Evolutionary conservation across 371 early-diverging fungal genomes (phyloP), one percentile per base, ranked within the genome.

Genomic region (Modicella reniformis): DNA sequence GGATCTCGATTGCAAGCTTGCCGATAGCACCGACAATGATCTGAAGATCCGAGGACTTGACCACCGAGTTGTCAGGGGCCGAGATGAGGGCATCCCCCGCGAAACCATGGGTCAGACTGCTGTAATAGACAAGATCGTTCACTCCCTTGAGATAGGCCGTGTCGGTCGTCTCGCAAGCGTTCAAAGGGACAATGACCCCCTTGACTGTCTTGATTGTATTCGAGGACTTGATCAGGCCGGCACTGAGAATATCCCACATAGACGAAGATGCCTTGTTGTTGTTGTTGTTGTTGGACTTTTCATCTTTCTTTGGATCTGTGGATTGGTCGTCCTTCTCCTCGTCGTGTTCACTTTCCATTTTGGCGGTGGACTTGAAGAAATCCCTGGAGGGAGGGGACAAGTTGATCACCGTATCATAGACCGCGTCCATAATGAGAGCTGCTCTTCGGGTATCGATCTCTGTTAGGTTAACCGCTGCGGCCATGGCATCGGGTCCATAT

Each of bases 101-200:
- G 30, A 79, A 34, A 3, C 73, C 79, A 28, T 72, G 73, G 57
- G 70, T 65, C 52, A 79, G 25, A 23, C 66, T 65, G 53, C 62
- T 65, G 56, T 72, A 72, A 63, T 79, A 72, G 53, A 79, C 73
- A 13, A 79, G 53, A 55, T 72, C 66, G 9, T 79, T 73, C 30
- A 70, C 79, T 0, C 79, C 73, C 26, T 69, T 66, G 57, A 79
- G 70, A 48, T 79, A 79, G 34, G 61, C 72, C 0, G 70, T 62
- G 26, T 79, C 59, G 51, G 79, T 72, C 17, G 79, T 79, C 64
- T 73, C 79, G 19, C 79, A 79, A 25, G 66, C 56, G 21, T 58
- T 58, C 5, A 58, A 7, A 2, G 79, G 70, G 0, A 59, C n/a
- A 53, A 79, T 51, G 29, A 72, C 60, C 17, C 66, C 62, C 55